phyloP scores from a whole-genome alignment of 345 rosid species.

The Aquilaria sinensis region DNA sequence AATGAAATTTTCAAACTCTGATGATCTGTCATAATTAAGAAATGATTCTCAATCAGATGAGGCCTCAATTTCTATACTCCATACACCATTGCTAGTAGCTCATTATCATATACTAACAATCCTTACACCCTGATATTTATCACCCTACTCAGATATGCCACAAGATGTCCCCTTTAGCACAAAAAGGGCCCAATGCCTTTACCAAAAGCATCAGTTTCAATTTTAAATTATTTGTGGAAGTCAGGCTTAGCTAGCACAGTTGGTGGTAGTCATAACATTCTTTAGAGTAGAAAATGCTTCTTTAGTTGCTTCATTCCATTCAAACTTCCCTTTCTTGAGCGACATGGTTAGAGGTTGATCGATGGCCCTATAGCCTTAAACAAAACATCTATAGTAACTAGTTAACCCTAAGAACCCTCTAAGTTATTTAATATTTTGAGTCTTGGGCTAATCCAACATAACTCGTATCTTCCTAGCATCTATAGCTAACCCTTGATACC shows the following conservation, averaged over 20 bases:
- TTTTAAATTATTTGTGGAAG: neutral
- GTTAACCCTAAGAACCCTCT: neutral
- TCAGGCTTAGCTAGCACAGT: neutral
- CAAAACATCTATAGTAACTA: constrained; percentile 1
- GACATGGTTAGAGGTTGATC: neutral
- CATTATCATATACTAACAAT: too few relatives aligned
- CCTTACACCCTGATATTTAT: too few relatives aligned
- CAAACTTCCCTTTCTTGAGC: neutral
- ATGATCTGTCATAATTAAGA: too few relatives aligned
- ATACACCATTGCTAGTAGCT: too few relatives aligned
- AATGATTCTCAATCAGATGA: too few relatives aligned
- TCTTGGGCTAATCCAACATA: neutral
- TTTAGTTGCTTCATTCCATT: neutral
- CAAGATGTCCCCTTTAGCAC: too few relatives aligned
- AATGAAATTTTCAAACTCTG: too few relatives aligned
- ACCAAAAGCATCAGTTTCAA: neutral
- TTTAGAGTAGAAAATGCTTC: neutral
- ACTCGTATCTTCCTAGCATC: neutral
- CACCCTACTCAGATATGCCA: too few relatives aligned
- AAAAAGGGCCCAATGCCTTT: neutral
- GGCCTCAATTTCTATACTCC: too few relatives aligned
- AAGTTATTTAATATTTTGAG: neutral
- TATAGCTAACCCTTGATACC: neutral
- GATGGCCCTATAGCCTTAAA: neutral
- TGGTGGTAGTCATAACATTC: neutral